Evolutionary conservation across 1,139 yeast genomes (phyloP), one percentile per base, ranked within the genome.

Genomic region (Lizanozyma gosingica): DNA sequence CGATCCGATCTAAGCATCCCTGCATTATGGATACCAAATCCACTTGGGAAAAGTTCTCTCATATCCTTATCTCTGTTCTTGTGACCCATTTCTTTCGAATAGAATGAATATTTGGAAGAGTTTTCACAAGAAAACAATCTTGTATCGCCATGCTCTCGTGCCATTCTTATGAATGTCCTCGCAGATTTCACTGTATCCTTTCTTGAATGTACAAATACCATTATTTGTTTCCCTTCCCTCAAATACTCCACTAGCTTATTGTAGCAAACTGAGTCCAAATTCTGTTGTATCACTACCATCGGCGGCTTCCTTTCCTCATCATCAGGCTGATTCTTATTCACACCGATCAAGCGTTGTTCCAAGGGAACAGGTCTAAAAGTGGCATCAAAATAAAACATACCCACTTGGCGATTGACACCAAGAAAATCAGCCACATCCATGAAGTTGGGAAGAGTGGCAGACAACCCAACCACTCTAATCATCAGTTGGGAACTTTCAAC

Each of bases 11-110:
- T 71, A 35, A 87, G 66, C 94, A 94, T 83, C 48, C 99, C 99
- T 1, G 99, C 99, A 66, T 94, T 97, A 59, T 94, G 99, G 2
- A 85, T 75, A 39, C 97, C 97, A 61, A 92, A 84, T 0, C 98
- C 98, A 43, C 67, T 65, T 37, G 73, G 79, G 52, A 87, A 88
- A 15, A 94, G 64, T 51, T 94, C 97, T 44, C 79, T 73, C 62
- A 88, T 63, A 51, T 90, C 98, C 48, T 76, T 81, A 55, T 79
- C 87, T 52, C 84, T 76, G 54, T 81, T 83, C 51, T 83, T 84
- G 15, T 55, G 52, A 1, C 76, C 64, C 66, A 87, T 74, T 45
- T 92, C 97, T 41, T 81, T 67, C 35, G 68, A 66, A 52, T 71
- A 85, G 36, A 57, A 61, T 0, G 67, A 72, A 52, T 67, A 71